A percentile compares a stretch with the other conserved stretches of the same genome.
These are phyloP conservation scores for Helminthosporium solani DNA, from an alignment of 2,329 filamentous ascomycete species.

Conservation along the genomic window DNA sequence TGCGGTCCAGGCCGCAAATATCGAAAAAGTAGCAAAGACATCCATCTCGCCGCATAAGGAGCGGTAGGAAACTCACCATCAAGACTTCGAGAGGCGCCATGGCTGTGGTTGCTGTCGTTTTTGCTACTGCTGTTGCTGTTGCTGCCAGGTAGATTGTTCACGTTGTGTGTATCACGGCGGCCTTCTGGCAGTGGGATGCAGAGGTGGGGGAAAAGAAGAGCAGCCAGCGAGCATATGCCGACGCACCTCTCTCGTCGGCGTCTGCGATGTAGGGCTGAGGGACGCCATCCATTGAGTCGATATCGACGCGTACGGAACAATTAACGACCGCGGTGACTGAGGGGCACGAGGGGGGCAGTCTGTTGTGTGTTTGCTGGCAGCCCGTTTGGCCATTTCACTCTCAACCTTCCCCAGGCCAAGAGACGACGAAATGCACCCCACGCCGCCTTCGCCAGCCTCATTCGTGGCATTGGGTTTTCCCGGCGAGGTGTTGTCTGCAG, in stretches of 20 bases:
- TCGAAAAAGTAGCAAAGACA: conserved; percentile 9
- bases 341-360: conserved; percentile 25
- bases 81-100: conserved; percentile 54
- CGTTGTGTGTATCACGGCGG: too few species aligned
- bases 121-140: too few species aligned
- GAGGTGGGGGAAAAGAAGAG: not conserved
- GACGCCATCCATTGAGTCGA: not conserved
- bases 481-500: conserved; percentile 20
- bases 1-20: too few species aligned
- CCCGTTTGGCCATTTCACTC: too few species aligned
- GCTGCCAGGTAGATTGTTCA: too few species aligned
- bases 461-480: conserved; percentile 34
- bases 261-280: conserved; percentile 18
- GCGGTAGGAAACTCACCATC: conserved; percentile 45
- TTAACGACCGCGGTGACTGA: conserved; percentile 16
- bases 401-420: conserved; percentile 42
- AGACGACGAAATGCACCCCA: conserved; percentile 28
- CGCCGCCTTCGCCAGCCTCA: conserved; percentile 11
- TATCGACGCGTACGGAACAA: conserved; percentile 30
- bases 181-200: not conserved
- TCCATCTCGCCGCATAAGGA: conserved; percentile 9
- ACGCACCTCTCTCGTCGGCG: too few species aligned
- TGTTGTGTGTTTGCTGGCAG: conserved; percentile 25
- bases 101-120: too few species aligned
- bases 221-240: too few species aligned